phyloP scores from a whole-genome alignment of 306 rosid genomes.

The Arachis hypogaea region DNA sequence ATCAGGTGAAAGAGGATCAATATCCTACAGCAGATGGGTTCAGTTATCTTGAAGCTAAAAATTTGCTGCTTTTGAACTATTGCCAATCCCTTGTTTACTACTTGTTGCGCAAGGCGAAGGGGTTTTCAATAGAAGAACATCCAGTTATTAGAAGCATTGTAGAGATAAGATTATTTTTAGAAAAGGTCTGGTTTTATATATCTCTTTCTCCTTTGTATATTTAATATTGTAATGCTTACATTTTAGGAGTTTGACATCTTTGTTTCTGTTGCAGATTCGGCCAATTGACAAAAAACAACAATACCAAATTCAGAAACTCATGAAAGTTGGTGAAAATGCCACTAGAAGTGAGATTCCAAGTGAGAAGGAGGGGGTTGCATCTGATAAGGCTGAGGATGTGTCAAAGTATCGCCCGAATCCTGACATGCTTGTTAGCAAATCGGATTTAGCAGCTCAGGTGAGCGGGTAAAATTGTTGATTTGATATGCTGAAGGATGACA shows the following conservation, averaged over 20 bases:
- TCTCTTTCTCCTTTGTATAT: neutral
- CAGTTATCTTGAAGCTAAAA: constrained; percentile 87
- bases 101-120: constrained; percentile 77
- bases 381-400: constrained; percentile 54
- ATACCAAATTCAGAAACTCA: constrained; percentile 86
- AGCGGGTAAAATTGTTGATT: constrained; percentile 21
- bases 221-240: neutral
- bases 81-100: constrained; percentile 88
- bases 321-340: constrained; percentile 53
- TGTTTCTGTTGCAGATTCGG: constrained; percentile 60
- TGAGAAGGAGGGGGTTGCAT: constrained; percentile 50
- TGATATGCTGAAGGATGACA: neutral
- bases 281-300: constrained; percentile 89
- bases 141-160: constrained; percentile 74
- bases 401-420: constrained; percentile 87
- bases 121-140: constrained; percentile 74
- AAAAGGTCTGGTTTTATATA: constrained; percentile 63
- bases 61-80: constrained; percentile 75
- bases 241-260: constrained; percentile 27
- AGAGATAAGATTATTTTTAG: constrained; percentile 79
- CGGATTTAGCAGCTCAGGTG: constrained; percentile 54
- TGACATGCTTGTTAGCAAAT: constrained; percentile 64
- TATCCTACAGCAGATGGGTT: constrained; percentile 76
- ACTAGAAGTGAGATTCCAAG: constrained; percentile 42
- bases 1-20: constrained; percentile 67